Percentiles rank a stretch among this genome's conserved stretches.
Evolutionary conservation across 2,329 filamentous ascomycete genomes (phyloP).

Genomic region (Trichoderma pleuroti): DNA sequence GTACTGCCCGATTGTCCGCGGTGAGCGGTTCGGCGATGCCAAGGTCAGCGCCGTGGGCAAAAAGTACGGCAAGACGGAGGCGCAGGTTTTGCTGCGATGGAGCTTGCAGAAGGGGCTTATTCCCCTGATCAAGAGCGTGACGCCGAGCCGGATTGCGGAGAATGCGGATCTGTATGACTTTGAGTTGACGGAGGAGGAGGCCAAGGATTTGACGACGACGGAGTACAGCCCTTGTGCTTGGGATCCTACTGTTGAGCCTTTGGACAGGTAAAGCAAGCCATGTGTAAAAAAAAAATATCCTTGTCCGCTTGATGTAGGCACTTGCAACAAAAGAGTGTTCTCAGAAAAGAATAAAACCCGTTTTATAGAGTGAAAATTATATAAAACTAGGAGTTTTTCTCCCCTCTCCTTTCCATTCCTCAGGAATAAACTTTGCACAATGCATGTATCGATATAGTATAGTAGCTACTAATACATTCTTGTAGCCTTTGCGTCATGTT

Average conservation of each 20-base stretch:
- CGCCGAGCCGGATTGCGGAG: conserved; percentile 60
- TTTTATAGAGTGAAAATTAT: not conserved
- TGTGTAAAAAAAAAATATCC: not conserved
- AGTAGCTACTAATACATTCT: too few relatives aligned
- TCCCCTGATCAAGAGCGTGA: conserved; percentile 72
- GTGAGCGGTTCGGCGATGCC: conserved; percentile 67
- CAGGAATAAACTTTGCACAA: fast-evolving
- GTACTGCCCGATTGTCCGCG: conserved; percentile 60
- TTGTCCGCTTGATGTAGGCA: not conserved
- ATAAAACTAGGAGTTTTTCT: not conserved
- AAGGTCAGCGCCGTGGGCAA: conserved; percentile 61
- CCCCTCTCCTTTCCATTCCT: fast-evolving
- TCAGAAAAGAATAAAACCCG: too few relatives aligned
- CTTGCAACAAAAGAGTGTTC: too few relatives aligned
- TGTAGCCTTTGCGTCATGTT: too few relatives aligned
- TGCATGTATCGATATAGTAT: too few relatives aligned
- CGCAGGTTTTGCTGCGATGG: conserved; percentile 78
- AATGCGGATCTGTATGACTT: conserved; percentile 59
- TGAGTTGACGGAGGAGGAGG: conserved; percentile 51
- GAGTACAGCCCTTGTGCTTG: conserved; percentile 55
- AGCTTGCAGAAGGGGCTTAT: conserved; percentile 75
- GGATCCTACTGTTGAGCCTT: conserved; percentile 50
- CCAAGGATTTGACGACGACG: conserved; percentile 46
- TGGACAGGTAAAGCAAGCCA: conserved; percentile 37
- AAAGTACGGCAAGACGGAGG: conserved; percentile 70